phyloP scores from a whole-genome alignment of 73 alveolate species.

The Halteria grandinella region DNA sequence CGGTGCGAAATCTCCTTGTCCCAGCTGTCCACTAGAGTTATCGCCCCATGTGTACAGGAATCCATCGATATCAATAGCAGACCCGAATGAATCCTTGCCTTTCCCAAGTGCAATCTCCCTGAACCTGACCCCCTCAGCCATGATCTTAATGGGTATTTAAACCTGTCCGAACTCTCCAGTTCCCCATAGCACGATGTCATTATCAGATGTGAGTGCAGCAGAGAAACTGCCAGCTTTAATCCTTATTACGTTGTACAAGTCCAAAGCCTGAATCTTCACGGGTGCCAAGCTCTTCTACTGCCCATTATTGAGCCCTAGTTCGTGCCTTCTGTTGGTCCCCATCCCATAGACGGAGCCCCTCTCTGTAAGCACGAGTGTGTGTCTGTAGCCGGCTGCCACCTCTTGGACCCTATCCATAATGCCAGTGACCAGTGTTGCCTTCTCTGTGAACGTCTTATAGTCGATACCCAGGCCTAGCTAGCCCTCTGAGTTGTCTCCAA shows the following conservation, averaged over 20 bases:
- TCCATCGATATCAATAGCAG: slow-evolving; percentile 41
- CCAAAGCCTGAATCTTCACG: slow-evolving; percentile 17
- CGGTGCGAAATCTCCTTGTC: slow-evolving; percentile 46
- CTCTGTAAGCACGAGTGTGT: slow-evolving; percentile 25
- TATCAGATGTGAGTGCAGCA: slow-evolving; percentile 1
- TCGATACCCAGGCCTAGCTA: slow-evolving; percentile 32
- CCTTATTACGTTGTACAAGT: slow-evolving; percentile 7
- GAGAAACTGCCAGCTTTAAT: slow-evolving; percentile 34
- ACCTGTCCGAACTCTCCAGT: slow-evolving; percentile 26
- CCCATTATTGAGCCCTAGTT: not conserved
- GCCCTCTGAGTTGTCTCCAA: slow-evolving; percentile 47
- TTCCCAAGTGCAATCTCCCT: slow-evolving; percentile 8
- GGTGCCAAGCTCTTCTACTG: slow-evolving; percentile 15
- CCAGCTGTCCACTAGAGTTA: slow-evolving; percentile 39
- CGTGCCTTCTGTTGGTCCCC: slow-evolving; percentile 43
- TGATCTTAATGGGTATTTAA: slow-evolving; percentile 15
- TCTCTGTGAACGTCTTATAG: not conserved
- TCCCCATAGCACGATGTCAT: slow-evolving; percentile 39
- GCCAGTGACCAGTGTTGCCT: slow-evolving; percentile 27
- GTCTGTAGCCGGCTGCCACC: slow-evolving; percentile 31
- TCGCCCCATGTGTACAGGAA: slow-evolving; percentile 55
- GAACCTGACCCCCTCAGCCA: slow-evolving; percentile 5
- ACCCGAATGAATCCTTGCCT: slow-evolving; percentile 13
- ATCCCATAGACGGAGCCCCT: slow-evolving; percentile 24
- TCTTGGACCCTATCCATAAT: slow-evolving; percentile 13